These are phyloP conservation scores for Wickerhamomyces alni DNA, from an alignment of 805 yeast genomes.

Conservation along the genomic window DNA sequence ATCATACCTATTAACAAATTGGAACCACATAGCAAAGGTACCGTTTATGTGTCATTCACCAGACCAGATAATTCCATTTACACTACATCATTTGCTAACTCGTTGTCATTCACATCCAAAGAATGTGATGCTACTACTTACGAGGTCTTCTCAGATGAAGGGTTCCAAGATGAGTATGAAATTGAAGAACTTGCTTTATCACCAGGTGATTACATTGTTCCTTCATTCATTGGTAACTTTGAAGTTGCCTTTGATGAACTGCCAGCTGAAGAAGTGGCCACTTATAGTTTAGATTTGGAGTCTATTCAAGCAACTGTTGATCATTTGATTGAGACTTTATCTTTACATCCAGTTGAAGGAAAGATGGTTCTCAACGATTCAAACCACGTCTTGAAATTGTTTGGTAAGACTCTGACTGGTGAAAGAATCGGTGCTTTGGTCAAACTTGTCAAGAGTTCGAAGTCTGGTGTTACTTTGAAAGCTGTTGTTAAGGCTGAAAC, in stretches of 20 bases:
- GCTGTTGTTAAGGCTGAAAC: slow-evolving; percentile 35
- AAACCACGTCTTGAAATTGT: slow-evolving; percentile 70
- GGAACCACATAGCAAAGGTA: slow-evolving; percentile 63
- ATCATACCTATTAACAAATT: slow-evolving; percentile 69
- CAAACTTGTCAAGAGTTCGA: slow-evolving; percentile 36
- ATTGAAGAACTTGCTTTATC: slow-evolving; percentile 69
- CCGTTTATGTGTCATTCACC: slow-evolving; percentile 70
- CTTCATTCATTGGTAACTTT: slow-evolving; percentile 75
- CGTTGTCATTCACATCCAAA: slow-evolving; percentile 66
- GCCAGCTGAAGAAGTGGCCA: slow-evolving; percentile 53
- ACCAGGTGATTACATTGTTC: slow-evolving; percentile 79
- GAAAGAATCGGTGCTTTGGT: slow-evolving; percentile 37
- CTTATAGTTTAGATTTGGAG: slow-evolving; percentile 52
- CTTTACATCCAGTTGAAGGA: slow-evolving; percentile 71
- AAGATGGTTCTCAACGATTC: slow-evolving; percentile 43
- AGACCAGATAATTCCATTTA: slow-evolving; percentile 48
- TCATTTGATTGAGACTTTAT: slow-evolving; percentile 45
- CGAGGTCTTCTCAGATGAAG: slow-evolving; percentile 60
- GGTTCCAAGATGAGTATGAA: slow-evolving; percentile 90
- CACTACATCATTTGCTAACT: slow-evolving; percentile 52
- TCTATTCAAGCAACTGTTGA: slow-evolving; percentile 51
- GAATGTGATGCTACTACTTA: slow-evolving; percentile 75
- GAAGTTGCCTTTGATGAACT: slow-evolving; percentile 70
- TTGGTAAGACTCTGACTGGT: slow-evolving; percentile 59
- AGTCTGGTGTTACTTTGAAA: slow-evolving; percentile 40